Base-by-base conservation (phyloP, 345 rosid species). In the Salix udensis region DNA sequence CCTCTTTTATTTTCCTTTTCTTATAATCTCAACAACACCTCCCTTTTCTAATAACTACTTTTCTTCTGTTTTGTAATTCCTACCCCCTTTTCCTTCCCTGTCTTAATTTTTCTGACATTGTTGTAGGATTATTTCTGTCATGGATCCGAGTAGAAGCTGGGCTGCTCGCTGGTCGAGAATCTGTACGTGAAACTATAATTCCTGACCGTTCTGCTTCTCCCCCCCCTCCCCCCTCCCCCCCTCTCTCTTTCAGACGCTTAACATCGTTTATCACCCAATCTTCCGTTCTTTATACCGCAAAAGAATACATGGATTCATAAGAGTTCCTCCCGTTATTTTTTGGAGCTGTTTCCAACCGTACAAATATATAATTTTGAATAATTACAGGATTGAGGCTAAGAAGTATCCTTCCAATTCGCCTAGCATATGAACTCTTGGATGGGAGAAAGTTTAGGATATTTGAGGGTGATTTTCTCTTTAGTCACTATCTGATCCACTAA, bases 121-220 rank as follows among this genome's bases (percentile, higher is more conserved):
- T 75, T 60, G 80, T 78, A 91, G 98, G 78, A 91, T 93, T 77
- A 93, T 96, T 81, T 89, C 99, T 77, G 94, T 96, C 72, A 93
- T 93, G 97, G 99, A 96, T 79, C 99, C 97, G 18, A 74, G 76
- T 76, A 88, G 98, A 84, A 93, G 97, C 79, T 96, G 97, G 99
- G 97, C 97, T 39, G 99, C 98, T 74, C 92, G 99, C 53, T 95
- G 99, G 99, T 79, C 93, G 79, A 86, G 98, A 79, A 92, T 92
- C 67, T 93, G 99, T 96, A 91, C 73, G 83, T 82, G 76, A 9
- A 7, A 30, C 48, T 0, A 34, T 18, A 28, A 31, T n/a, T 30
- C 2, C n/a, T 24, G 30, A 21, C 18, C 21, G 36, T 26, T 15
- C 23, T 48, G 6, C 13, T 31, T 4, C 1, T 13, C 31, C 7